A percentile compares a stretch with the other conserved stretches of the same genome.
These are phyloP conservation scores for Xylariaceae sp. DNA, from an alignment of 2,329 filamentous ascomycete species.

Conservation along the genomic window DNA sequence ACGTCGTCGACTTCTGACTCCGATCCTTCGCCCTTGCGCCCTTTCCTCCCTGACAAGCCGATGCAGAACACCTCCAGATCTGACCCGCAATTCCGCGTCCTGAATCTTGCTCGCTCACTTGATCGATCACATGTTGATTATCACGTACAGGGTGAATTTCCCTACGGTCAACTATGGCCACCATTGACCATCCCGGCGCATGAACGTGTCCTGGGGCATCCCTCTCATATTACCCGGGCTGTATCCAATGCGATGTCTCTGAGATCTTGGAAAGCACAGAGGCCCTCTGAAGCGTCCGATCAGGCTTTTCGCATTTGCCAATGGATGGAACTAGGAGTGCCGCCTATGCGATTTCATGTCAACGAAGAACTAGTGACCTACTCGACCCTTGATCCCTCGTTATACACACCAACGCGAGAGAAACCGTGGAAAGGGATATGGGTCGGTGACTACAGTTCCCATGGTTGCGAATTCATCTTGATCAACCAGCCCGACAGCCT, in stretches of 20 bases:
- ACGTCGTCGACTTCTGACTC: slow-evolving; percentile 13
- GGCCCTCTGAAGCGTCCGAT: slow-evolving; percentile 62
- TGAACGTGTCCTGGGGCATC: slow-evolving; percentile 46
- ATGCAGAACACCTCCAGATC: slow-evolving; percentile 48
- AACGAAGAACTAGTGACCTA: slow-evolving; percentile 61
- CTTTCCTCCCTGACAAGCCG: slow-evolving; percentile 50
- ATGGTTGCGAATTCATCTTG: slow-evolving; percentile 86
- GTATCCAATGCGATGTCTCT: slow-evolving; percentile 15
- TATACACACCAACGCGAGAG: slow-evolving; percentile 77
- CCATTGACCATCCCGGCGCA: slow-evolving; percentile 65
- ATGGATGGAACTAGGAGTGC: slow-evolving; percentile 66
- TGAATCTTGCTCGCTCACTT: slow-evolving; percentile 61
- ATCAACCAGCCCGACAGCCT: slow-evolving; percentile 70
- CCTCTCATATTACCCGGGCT: slow-evolving; percentile 16
- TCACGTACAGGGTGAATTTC: slow-evolving; percentile 33
- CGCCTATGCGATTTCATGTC: slow-evolving; percentile 46
- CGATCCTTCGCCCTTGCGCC: slow-evolving; percentile 17
- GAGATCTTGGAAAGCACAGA: slow-evolving; percentile 30
- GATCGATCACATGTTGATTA: slow-evolving; percentile 35
- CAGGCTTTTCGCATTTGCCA: slow-evolving; percentile 70
- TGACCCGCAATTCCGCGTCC: slow-evolving; percentile 60
- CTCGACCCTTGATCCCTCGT: slow-evolving; percentile 65
- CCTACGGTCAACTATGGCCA: slow-evolving; percentile 68
- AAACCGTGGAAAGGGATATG: slow-evolving; percentile 90
- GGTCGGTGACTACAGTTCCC: slow-evolving; percentile 84